These are phyloP conservation scores for Liriodendron chinense DNA, from an alignment of 164 flowering plant species.

Conservation along the genomic window DNA sequence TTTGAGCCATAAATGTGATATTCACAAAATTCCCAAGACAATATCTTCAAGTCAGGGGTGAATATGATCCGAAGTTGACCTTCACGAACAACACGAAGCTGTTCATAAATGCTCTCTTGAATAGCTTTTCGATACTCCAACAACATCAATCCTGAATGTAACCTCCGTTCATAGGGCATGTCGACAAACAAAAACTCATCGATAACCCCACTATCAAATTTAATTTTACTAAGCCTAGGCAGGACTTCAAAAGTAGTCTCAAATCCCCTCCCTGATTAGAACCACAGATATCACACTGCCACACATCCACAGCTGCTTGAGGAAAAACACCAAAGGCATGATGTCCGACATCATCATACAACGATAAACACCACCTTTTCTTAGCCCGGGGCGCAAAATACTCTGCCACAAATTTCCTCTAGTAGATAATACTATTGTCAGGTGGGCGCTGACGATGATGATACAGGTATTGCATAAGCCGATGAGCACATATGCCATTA, in stretches of 20 bases:
- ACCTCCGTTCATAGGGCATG: constrained; percentile 76
- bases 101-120: constrained; percentile 95
- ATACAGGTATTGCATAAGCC: constrained; percentile 91
- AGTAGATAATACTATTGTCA: constrained; percentile 75
- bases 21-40: too few species aligned
- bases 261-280: constrained; percentile 52
- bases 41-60: constrained; percentile 80
- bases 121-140: constrained; percentile 91
- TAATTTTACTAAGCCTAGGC: constrained; percentile 87
- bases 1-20: too few species aligned
- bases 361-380: constrained; percentile 95
- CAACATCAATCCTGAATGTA: constrained; percentile 80
- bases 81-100: constrained; percentile 92
- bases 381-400: constrained; percentile 92
- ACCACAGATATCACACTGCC: constrained; percentile 59
- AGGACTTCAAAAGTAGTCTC: constrained; percentile 94
- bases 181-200: constrained; percentile 93
- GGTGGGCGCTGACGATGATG: constrained; percentile 86
- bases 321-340: constrained; percentile 95
- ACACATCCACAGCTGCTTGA: constrained; percentile 87
- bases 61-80: constrained; percentile 90
- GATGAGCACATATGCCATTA: constrained; percentile 83
- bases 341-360: constrained; percentile 88
- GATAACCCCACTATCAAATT: constrained; percentile 89
- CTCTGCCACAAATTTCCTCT: constrained; percentile 94